A percentile compares a stretch with the other conserved stretches of the same genome.
Evolutionary conservation across 2,329 filamentous ascomycete species (phyloP).

Genomic region (Penicillium capsulatum): DNA sequence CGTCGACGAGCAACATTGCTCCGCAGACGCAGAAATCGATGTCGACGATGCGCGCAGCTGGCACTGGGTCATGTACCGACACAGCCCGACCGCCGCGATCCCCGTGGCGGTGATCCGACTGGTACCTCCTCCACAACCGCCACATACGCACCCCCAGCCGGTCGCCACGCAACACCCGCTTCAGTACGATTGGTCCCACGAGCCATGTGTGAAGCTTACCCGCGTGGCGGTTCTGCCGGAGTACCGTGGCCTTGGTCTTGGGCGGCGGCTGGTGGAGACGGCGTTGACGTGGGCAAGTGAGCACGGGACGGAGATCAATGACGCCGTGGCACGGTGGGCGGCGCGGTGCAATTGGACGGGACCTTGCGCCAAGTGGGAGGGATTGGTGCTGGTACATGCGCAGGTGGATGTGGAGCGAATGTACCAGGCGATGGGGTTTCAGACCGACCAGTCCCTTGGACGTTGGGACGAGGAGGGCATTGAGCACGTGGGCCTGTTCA

Average conservation of each 20-base stretch:
- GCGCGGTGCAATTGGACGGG: slow-evolving; percentile 44
- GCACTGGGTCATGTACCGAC: slow-evolving; percentile 79
- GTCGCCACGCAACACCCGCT: slow-evolving; percentile 14
- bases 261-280: slow-evolving; percentile 61
- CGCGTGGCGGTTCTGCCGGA: slow-evolving; percentile 66
- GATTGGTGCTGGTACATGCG: slow-evolving; percentile 74
- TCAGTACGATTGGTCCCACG: slow-evolving; percentile 51
- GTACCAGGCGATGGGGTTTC: slow-evolving; percentile 72
- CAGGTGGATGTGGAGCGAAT: slow-evolving; percentile 61
- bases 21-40: slow-evolving; percentile 70
- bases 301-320: slow-evolving; percentile 52
- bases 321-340: slow-evolving; percentile 15
- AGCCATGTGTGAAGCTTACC: slow-evolving; percentile 79
- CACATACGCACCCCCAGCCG: slow-evolving; percentile 46
- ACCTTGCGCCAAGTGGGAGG: slow-evolving; percentile 57
- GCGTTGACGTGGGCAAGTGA: slow-evolving; percentile 64
- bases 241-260: slow-evolving; percentile 63
- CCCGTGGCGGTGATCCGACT: slow-evolving; percentile 74
- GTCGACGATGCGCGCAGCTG: slow-evolving; percentile 71
- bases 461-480: not conserved
- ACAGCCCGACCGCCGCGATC: slow-evolving; percentile 38
- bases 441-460: slow-evolving; percentile 62
- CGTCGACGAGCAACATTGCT: slow-evolving; percentile 54
- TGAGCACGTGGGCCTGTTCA: not conserved
- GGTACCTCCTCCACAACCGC: slow-evolving; percentile 72